Base-by-base conservation (phyloP, 805 yeast genomes). In the Clavispora phyllophila region DNA sequence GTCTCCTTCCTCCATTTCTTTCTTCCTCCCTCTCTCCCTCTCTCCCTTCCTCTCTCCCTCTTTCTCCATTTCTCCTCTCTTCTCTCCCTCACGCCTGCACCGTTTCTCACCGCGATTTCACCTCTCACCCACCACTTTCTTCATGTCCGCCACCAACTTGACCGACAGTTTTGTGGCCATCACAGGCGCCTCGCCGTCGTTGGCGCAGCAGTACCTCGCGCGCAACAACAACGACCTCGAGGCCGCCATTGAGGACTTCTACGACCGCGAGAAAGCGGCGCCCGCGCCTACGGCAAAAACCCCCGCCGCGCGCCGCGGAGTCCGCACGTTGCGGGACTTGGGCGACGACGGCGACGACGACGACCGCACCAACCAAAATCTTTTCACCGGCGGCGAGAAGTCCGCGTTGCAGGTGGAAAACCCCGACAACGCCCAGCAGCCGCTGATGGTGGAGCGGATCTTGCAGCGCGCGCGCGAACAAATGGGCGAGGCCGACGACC, bases 391-490 rank as follows among this genome's bases (percentile, higher is more conserved):
- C 13, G 87, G 76, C 19, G 90, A 84, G 59, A 85, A 86, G 44
- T 83, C 90, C 1, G 93, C 81, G 4, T 67, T 86, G 49, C 85
- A 84, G 59, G 90, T 86, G 17, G 87, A 87, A 52, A 85, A 85
- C 55, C 93, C 93, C 19, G 71, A 71, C 49, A 65, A 65, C 43
- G 62, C 68, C 44, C 63, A 63, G 34, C 40, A 66, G 68, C 54
- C 73, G 68, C 50, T 65, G 68, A 59, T 85, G 29, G 66, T 85
- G 45, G 84, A 80, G 48, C 82, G 82, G 56, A 89, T 90, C 5
- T 78, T 81, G 56, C 73, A 75, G 49, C 76, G 79, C 38, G 87
- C 83, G 5, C 70, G 72, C 40, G 72, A 76, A 45, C 79, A 58
- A 52, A 64, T 51, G 72, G 63, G 50, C 35, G 67, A 57, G 50